A percentile compares a stretch with the other conserved stretches of the same genome.
phyloP scores from a whole-genome alignment of 495 filamentous ascomycete species.

The Xylaria flabelliformis region DNA sequence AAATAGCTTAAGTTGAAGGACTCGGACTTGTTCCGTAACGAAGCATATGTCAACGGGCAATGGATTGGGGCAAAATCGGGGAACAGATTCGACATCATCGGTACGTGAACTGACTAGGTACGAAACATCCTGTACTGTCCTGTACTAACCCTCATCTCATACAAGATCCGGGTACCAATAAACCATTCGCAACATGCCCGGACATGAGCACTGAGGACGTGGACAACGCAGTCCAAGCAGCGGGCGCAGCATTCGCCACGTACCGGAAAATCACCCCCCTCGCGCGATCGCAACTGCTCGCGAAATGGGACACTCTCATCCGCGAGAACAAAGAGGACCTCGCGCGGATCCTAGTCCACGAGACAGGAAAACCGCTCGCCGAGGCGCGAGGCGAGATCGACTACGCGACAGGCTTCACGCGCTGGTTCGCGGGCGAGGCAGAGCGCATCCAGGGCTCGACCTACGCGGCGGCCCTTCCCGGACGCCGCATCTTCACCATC shows the following conservation, averaged over 20 bases:
- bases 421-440: constrained; percentile 73
- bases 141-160: constrained; percentile 7
- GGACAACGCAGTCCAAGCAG: constrained; percentile 62
- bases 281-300: constrained; percentile 65
- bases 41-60: constrained; percentile 66
- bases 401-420: constrained; percentile 65
- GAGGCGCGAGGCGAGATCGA: constrained; percentile 66
- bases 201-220: constrained; percentile 67
- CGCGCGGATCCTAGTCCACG: constrained; percentile 64
- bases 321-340: constrained; percentile 59
- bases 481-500: constrained; percentile 70
- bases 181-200: constrained; percentile 69
- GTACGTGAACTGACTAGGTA: constrained; percentile 42
- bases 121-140: background rate
- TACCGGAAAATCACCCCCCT: constrained; percentile 67
- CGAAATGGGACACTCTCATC: constrained; percentile 65
- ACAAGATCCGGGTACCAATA: constrained; percentile 68
- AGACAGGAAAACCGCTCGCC: constrained; percentile 68
- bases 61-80: constrained; percentile 69
- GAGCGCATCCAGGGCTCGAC: constrained; percentile 71
- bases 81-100: constrained; percentile 69
- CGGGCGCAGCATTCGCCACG: constrained; percentile 65
- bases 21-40: constrained; percentile 62
- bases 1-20: constrained; percentile 59
- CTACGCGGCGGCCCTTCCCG: constrained; percentile 59